Evolutionary conservation across 352 stramenopile genomes (phyloP).

Genomic region (Globisporangium iwayamae): DNA sequence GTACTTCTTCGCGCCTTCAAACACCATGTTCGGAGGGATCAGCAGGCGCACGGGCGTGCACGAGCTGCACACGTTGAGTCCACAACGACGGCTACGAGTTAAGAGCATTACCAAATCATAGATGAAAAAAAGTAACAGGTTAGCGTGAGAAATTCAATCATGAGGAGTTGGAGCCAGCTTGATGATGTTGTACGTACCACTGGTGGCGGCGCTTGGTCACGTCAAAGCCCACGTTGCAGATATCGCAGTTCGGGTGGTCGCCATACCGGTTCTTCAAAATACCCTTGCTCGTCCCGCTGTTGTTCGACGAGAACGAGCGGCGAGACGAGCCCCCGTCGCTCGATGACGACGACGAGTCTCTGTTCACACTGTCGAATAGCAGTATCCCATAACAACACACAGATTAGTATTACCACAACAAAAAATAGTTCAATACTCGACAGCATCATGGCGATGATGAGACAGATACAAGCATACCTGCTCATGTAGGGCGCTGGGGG

Average conservation of each 20-base stretch:
- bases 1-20: conserved; percentile 47
- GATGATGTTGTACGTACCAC: conserved; percentile 23
- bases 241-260: conserved; percentile 57
- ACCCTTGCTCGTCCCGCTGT: conserved; percentile 27
- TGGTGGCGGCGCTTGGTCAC: conserved; percentile 57
- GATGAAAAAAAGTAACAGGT: conserved; percentile 4
- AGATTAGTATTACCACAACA: background rate
- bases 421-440: no score
- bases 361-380: background rate
- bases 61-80: conserved; percentile 43
- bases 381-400: background rate
- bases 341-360: conserved; percentile 38
- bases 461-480: background rate
- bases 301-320: conserved; percentile 14
- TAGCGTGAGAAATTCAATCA: conserved; percentile 3
- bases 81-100: conserved; percentile 30
- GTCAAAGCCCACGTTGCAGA: conserved; percentile 55
- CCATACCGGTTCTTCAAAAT: conserved; percentile 65
- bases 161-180: background rate
- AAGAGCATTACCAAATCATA: background rate
- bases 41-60: conserved; percentile 49
- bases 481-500: conserved; percentile 13
- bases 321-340: conserved; percentile 27
- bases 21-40: conserved; percentile 37
- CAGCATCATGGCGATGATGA: background rate